Evolutionary conservation across 257 asterid genomes (phyloP).

Genomic region (Jasminum sambac): DNA sequence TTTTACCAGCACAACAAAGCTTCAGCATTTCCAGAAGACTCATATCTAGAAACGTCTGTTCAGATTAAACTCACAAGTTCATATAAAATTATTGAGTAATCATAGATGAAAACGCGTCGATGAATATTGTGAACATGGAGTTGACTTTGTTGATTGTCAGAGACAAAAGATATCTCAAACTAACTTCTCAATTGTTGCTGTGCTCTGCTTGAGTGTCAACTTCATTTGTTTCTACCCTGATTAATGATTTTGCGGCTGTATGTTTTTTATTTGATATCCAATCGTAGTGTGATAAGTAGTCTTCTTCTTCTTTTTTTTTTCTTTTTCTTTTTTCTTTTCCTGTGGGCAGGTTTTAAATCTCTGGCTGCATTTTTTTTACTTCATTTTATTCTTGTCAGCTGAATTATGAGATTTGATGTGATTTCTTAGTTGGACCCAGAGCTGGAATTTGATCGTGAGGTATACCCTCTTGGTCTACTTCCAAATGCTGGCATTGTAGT

Average conservation of each 20-base stretch:
- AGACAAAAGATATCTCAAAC: not conserved
- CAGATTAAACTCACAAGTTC: not conserved
- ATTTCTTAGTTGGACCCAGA: constrained; percentile 90
- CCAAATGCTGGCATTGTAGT: constrained; percentile 98
- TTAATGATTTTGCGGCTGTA: not conserved
- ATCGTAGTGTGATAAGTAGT: not conserved
- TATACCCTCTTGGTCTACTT: constrained; percentile 95
- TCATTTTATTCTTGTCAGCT: constrained; percentile 18
- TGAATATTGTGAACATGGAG: not conserved
- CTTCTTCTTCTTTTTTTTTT: too few relatives aligned
- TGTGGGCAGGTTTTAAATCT: constrained; percentile 10
- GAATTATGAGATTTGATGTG: constrained; percentile 35
- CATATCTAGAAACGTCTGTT: not conserved
- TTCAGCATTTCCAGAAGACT: not conserved
- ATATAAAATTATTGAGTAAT: not conserved
- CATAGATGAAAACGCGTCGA: not conserved
- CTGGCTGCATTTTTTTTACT: constrained; percentile 10
- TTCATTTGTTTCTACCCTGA: not conserved
- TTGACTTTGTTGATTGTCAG: not conserved
- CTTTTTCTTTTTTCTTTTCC: too few relatives aligned
- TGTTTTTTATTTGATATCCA: not conserved
- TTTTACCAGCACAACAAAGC: not conserved
- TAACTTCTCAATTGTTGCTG: not conserved
- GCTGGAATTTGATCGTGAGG: constrained; percentile 99
- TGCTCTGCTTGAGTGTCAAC: not conserved